Conservation (phyloP, 192 early-diverging fungal species). For the Rhizophagus clarus region DNA sequence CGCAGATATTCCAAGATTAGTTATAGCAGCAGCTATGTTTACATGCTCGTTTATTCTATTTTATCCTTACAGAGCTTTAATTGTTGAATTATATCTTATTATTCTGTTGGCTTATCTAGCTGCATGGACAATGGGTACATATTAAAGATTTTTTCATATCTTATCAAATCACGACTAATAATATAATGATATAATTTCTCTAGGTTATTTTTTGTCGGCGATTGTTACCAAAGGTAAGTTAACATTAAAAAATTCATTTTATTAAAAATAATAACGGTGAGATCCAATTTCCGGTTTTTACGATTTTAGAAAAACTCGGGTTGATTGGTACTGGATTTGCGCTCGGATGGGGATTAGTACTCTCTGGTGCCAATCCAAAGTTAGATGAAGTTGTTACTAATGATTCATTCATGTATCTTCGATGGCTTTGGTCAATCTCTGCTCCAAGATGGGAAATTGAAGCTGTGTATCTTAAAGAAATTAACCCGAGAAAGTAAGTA, state of each 20-base stretch:
- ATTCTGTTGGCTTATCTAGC: slow-evolving; percentile 54
- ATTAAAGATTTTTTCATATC: background rate
- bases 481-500: slow-evolving; percentile 37
- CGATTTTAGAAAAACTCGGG: slow-evolving; percentile 35
- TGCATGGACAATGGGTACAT: slow-evolving; percentile 52
- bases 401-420: slow-evolving; percentile 35
- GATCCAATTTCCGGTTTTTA: too few species aligned
- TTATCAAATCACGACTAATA: background rate
- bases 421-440: slow-evolving; percentile 60
- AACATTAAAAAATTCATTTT: background rate
- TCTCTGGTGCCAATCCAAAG: slow-evolving; percentile 58
- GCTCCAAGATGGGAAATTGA: slow-evolving; percentile 68
- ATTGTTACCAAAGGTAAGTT: slow-evolving; percentile 36
- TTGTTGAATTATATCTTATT: slow-evolving; percentile 42
- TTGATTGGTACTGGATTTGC: slow-evolving; percentile 63
- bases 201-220: slow-evolving; percentile 58
- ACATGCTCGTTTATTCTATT: slow-evolving; percentile 60
- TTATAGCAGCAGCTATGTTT: slow-evolving; percentile 61
- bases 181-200: background rate
- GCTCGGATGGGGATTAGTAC: slow-evolving; percentile 61
- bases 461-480: slow-evolving; percentile 57
- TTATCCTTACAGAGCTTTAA: slow-evolving; percentile 44
- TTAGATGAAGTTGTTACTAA: slow-evolving; percentile 44
- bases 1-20: slow-evolving; percentile 61
- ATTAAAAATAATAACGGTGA: background rate